These are phyloP conservation scores for Phytophthora constricta DNA, from an alignment of 352 stramenopile genomes.

Conservation along the genomic window DNA sequence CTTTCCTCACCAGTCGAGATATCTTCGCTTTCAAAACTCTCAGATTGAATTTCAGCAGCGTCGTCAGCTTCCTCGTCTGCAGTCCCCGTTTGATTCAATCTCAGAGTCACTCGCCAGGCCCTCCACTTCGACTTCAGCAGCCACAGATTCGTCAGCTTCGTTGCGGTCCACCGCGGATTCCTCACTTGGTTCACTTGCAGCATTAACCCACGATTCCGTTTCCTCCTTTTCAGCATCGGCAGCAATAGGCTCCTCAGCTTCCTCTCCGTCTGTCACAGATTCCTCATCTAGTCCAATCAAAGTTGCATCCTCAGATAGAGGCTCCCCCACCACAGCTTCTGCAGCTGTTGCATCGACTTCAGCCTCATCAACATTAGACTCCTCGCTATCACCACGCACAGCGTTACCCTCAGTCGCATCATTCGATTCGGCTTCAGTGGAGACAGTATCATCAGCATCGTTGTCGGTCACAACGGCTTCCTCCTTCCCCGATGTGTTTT, in stretches of 20 bases:
- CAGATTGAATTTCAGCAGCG: constrained; percentile 1
- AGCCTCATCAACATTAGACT: no score
- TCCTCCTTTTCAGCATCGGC: background rate
- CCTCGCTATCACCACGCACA: background rate
- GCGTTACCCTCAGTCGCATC: background rate
- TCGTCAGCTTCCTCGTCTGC: constrained; percentile 7
- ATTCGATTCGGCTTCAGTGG: background rate
- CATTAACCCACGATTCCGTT: background rate
- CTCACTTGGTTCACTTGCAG: no score
- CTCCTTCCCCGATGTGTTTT: background rate
- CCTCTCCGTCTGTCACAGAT: no score
- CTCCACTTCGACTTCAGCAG: background rate
- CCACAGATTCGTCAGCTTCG: background rate
- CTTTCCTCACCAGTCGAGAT: no score
- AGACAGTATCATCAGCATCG: background rate
- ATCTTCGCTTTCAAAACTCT: no score
- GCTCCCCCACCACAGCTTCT: no score
- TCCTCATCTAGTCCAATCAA: no score
- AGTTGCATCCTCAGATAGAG: no score
- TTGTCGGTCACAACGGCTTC: background rate
- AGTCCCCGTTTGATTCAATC: background rate
- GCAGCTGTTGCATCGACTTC: no score
- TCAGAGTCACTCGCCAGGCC: background rate
- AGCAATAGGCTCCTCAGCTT: background rate
- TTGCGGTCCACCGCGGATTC: background rate